Evolutionary conservation across 208 protist species (phyloP).

Genomic region (Crithidia brevicula): DNA sequence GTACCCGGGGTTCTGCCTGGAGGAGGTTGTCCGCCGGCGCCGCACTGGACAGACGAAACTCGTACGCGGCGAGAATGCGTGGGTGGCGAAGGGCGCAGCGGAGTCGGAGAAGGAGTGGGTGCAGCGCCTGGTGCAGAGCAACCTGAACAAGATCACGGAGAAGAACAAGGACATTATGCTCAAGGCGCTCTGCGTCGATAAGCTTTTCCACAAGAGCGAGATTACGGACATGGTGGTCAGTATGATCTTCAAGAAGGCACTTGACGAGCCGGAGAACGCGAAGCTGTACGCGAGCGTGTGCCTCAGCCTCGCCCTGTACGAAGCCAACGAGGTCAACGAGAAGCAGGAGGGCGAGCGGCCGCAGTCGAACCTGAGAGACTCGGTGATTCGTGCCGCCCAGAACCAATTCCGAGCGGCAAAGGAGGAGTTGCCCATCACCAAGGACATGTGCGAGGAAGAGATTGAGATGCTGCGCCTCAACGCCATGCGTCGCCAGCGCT

Average conservation of each 20-base stretch:
- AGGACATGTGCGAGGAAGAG: conserved; percentile 64
- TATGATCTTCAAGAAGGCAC: conserved; percentile 85
- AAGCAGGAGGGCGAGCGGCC: conserved; percentile 28
- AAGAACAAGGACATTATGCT: conserved; percentile 77
- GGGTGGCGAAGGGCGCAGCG: conserved; percentile 66
- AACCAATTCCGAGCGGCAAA: conserved; percentile 54
- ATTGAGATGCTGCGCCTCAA: conserved; percentile 56
- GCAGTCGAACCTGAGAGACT: conserved; percentile 76
- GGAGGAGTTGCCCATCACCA: conserved; percentile 25
- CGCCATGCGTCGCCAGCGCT: conserved; percentile 82
- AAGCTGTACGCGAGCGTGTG: conserved; percentile 81
- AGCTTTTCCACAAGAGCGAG: conserved; percentile 68
- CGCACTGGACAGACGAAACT: conserved; percentile 67
- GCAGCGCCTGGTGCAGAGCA: conserved; percentile 72
- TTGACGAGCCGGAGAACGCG: conserved; percentile 87
- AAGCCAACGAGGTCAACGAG: conserved; percentile 52
- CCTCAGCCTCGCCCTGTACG: conserved; percentile 78
- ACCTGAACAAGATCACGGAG: conserved; percentile 84
- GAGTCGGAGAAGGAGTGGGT: conserved; percentile 86
- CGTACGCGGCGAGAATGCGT: conserved; percentile 85
- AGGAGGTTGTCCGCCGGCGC: conserved; percentile 76
- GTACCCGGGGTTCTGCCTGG: conserved; percentile 88
- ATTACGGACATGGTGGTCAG: conserved; percentile 63
- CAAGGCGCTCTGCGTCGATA: conserved; percentile 55
- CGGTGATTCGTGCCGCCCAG: conserved; percentile 64